Evolutionary conservation across 2,329 filamentous ascomycete genomes (phyloP).

Genomic region (Stagonosporopsis chrysanthemi): DNA sequence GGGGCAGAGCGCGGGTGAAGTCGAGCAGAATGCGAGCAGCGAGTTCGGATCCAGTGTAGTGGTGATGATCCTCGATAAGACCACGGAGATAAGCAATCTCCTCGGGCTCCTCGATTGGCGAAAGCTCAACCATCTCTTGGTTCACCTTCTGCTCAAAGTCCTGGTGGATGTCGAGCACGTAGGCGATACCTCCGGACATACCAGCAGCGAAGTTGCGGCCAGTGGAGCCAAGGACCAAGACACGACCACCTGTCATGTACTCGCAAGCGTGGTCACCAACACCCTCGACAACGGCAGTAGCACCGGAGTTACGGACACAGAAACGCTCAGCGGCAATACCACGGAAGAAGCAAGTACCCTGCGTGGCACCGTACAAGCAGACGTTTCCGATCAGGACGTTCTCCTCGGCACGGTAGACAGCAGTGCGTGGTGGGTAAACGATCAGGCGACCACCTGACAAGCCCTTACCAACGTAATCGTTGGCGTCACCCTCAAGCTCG

Average conservation of each 20-base stretch:
- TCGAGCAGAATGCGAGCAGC: conserved; percentile 93
- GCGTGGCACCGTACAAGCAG: conserved; percentile 92
- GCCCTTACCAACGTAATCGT: conserved; percentile 97
- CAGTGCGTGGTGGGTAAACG: conserved; percentile 87
- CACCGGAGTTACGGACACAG: conserved; percentile 94
- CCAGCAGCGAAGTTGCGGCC: conserved; percentile 97
- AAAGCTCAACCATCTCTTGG: conserved; percentile 95
- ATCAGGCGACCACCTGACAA: conserved; percentile 92
- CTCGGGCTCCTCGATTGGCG: conserved; percentile 79
- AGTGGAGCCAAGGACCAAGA: conserved; percentile 85
- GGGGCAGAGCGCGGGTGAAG: conserved; percentile 87
- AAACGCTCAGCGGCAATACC: conserved; percentile 96
- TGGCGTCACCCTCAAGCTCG: conserved; percentile 93
- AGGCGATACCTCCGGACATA: conserved; percentile 98
- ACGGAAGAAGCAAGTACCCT: conserved; percentile 93
- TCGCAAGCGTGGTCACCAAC: conserved; percentile 96
- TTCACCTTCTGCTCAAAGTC: conserved; percentile 96
- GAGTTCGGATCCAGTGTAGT: conserved; percentile 95
- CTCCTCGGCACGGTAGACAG: conserved; percentile 95
- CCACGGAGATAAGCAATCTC: conserved; percentile 92
- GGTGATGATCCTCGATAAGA: conserved; percentile 94
- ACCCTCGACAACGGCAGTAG: conserved; percentile 94
- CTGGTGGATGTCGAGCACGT: conserved; percentile 86
- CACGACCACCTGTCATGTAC: conserved; percentile 97
- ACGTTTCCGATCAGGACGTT: conserved; percentile 94